Percentiles rank a stretch among this genome's conserved stretches.
phyloP scores from a whole-genome alignment of 2,329 filamentous ascomycete species.

The Aspergillus aculeatinus region DNA sequence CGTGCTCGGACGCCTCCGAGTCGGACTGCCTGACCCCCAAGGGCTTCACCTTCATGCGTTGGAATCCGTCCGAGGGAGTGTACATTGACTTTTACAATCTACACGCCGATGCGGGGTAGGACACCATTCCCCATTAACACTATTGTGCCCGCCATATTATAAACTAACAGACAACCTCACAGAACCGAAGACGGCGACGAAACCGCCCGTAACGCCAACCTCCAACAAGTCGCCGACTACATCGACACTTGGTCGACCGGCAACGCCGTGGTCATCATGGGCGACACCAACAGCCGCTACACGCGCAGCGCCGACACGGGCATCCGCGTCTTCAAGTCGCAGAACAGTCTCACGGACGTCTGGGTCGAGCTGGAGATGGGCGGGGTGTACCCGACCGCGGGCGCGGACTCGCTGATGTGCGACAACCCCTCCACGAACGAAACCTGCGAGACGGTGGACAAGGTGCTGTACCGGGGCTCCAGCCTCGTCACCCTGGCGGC shows the following conservation, averaged over 20 bases:
- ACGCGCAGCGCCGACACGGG: slow-evolving; percentile 54
- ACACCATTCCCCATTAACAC: neutral
- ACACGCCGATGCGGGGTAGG: slow-evolving; percentile 62
- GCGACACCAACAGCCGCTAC: slow-evolving; percentile 67
- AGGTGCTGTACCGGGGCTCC: slow-evolving; percentile 51
- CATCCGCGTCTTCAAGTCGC: slow-evolving; percentile 50
- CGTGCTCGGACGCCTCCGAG: slow-evolving; percentile 52
- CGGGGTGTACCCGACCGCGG: slow-evolving; percentile 50
- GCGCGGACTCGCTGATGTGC: slow-evolving; percentile 47
- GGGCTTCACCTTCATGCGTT: slow-evolving; percentile 67
- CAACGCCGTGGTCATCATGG: slow-evolving; percentile 63
- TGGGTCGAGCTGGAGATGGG: slow-evolving; percentile 58
- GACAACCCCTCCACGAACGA: slow-evolving; percentile 56
- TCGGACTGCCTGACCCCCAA: slow-evolving; percentile 67
- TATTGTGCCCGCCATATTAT: neutral
- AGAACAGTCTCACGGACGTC: slow-evolving; percentile 56
- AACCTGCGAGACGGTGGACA: slow-evolving; percentile 66
- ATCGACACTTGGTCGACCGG: slow-evolving; percentile 57
- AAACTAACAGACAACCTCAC: neutral
- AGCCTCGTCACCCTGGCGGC: slow-evolving; percentile 54
- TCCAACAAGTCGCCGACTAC: slow-evolving; percentile 59
- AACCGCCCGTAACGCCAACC: slow-evolving; percentile 57
- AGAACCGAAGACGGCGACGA: slow-evolving; percentile 53
- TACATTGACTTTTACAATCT: slow-evolving; percentile 66
- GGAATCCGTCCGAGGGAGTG: slow-evolving; percentile 52